Percentiles rank a stretch among this genome's conserved stretches.
Evolutionary conservation across 495 filamentous ascomycete genomes (phyloP).

Genomic region (Cryomyces minteri): DNA sequence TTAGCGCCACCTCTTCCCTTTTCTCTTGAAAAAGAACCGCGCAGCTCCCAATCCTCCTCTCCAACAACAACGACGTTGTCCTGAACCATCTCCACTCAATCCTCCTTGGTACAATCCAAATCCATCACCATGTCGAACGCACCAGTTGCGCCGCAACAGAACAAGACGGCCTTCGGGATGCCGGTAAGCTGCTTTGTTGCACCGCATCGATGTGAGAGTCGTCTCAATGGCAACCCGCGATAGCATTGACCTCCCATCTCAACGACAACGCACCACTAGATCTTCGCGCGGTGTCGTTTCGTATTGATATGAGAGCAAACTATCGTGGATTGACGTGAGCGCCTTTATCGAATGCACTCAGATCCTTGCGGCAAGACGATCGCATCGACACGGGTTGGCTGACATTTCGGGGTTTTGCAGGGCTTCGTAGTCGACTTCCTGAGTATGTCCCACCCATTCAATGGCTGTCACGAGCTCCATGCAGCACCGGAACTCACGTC

Average conservation of each 20-base stretch:
- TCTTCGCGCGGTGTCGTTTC: background rate
- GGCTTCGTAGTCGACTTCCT: constrained; percentile 85
- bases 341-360: background rate
- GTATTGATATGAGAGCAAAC: background rate
- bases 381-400: background rate
- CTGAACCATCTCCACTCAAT: constrained; percentile 4
- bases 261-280: constrained; percentile 3
- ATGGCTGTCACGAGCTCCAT: constrained; percentile 6
- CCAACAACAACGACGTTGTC: too few species aligned
- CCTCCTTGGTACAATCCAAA: constrained; percentile 22
- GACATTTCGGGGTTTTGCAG: constrained; percentile 11
- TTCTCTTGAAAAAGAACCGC: too few species aligned
- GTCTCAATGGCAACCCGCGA: background rate
- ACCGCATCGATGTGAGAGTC: background rate
- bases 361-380: constrained; percentile 1
- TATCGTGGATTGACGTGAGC: background rate
- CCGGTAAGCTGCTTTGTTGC: constrained; percentile 35
- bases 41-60: too few species aligned
- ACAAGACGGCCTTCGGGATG: constrained; percentile 85
- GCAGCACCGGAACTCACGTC: background rate
- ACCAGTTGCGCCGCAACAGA: constrained; percentile 29
- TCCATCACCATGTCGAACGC: constrained; percentile 10
- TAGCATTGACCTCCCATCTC: background rate
- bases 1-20: too few species aligned
- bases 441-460: constrained; percentile 49